These are phyloP conservation scores for Lodderomyces jiufengensis DNA, from an alignment of 1,139 yeast species.

Conservation along the genomic window DNA sequence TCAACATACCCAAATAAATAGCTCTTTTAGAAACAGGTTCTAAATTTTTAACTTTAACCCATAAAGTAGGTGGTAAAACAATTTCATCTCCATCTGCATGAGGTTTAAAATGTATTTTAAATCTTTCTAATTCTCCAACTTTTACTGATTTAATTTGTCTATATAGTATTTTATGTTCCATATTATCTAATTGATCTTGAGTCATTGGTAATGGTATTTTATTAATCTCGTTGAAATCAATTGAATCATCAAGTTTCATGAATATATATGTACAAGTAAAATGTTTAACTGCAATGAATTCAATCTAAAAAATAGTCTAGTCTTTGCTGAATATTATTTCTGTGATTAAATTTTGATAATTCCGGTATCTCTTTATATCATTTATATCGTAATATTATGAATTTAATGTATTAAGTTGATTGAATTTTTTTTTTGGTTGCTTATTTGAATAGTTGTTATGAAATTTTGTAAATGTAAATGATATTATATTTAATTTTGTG, in stretches of 20 bases:
- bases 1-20: slow-evolving; percentile 56
- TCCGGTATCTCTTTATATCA: not conserved
- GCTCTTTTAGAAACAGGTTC: slow-evolving; percentile 80
- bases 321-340: no score
- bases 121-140: slow-evolving; percentile 38
- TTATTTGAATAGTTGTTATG: no score
- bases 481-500: no score
- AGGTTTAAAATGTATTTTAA: slow-evolving; percentile 33
- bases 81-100: slow-evolving; percentile 17
- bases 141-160: slow-evolving; percentile 32
- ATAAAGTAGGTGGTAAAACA: slow-evolving; percentile 30
- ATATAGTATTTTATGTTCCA: slow-evolving; percentile 25
- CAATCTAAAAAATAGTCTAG: no score
- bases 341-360: no score
- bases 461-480: no score
- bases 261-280: no score
- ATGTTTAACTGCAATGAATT: no score
- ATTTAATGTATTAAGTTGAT: no score
- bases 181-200: slow-evolving; percentile 11
- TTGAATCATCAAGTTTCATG: slow-evolving; percentile 3
- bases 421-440: no score
- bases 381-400: not conserved
- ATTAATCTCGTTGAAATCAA: not conserved
- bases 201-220: slow-evolving; percentile 13
- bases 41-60: slow-evolving; percentile 68